Conservation (phyloP, 192 early-diverging fungal species). For the Gonapodya prolifera region DNA sequence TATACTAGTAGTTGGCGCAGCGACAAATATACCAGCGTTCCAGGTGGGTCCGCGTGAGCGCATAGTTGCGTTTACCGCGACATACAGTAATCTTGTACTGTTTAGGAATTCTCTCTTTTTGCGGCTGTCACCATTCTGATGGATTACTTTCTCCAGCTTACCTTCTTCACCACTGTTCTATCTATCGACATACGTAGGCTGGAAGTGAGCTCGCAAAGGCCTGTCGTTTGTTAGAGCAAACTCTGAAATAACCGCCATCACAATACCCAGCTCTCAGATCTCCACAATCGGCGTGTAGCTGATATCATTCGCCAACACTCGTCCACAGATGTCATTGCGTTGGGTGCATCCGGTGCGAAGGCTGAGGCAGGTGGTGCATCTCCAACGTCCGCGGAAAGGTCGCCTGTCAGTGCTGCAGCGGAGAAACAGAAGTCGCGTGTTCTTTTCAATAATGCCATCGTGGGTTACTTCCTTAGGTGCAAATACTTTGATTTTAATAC, state of each 20-base stretch:
- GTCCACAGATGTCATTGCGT: neutral
- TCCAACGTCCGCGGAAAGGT: neutral
- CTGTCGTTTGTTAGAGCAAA: no score
- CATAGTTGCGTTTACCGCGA: neutral
- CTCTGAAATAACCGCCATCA: no score
- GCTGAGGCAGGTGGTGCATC: neutral
- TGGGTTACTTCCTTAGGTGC: no score
- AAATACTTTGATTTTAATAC: neutral
- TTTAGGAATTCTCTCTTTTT: slow-evolving; percentile 61
- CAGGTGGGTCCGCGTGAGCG: slow-evolving; percentile 19
- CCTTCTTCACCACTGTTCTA: slow-evolving; percentile 65
- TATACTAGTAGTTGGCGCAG: slow-evolving; percentile 40
- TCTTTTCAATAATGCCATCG: neutral
- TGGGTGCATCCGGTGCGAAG: neutral
- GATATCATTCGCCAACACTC: slow-evolving; percentile 2
- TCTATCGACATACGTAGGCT: slow-evolving; percentile 71
- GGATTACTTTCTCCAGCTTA: slow-evolving; percentile 67
- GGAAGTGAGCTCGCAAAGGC: slow-evolving; percentile 45
- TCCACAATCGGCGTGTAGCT: neutral
- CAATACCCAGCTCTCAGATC: slow-evolving; percentile 3
- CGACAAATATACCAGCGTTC: slow-evolving; percentile 41
- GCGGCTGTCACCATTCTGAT: slow-evolving; percentile 50
- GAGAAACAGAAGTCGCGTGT: neutral
- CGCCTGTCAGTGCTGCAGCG: neutral
- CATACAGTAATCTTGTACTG: neutral